These are phyloP conservation scores for Eustoma russellianum DNA, from an alignment of 257 asterid species.

Conservation along the genomic window DNA sequence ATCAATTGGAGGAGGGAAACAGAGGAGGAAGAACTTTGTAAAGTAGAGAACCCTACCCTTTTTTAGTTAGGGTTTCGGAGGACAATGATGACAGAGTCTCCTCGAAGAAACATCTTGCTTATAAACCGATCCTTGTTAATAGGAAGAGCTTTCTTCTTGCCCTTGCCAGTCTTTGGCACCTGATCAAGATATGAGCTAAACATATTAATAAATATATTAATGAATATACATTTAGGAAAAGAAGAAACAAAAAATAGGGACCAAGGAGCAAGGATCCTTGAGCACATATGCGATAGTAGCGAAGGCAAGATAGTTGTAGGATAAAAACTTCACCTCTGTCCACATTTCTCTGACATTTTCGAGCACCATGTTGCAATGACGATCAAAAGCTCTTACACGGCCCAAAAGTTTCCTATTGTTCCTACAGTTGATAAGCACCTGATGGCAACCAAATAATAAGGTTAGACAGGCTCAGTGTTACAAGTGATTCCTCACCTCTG, in stretches of 20 bases:
- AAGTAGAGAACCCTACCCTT: conserved; percentile 21
- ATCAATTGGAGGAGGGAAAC: too few relatives aligned
- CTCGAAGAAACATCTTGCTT: conserved; percentile 89
- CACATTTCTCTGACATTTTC: conserved; percentile 91
- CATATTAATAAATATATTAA: too few relatives aligned
- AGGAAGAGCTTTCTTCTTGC: conserved; percentile 85
- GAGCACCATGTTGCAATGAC: conserved; percentile 91
- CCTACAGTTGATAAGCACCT: conserved; percentile 47
- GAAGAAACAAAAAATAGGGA: too few relatives aligned
- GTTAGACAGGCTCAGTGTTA: neutral
- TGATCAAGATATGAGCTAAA: neutral
- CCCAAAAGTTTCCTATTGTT: conserved; percentile 73
- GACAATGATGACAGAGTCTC: conserved; percentile 88
- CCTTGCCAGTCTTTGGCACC: conserved; percentile 30
- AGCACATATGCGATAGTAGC: too few relatives aligned
- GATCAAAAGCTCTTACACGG: conserved; percentile 82
- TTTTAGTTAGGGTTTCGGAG: conserved; percentile 68
- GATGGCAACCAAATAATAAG: neutral
- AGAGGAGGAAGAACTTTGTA: too few relatives aligned
- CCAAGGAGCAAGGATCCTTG: too few relatives aligned
- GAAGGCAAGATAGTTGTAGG: neutral
- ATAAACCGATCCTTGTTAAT: conserved; percentile 80
- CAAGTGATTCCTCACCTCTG: neutral
- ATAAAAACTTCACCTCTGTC: conserved; percentile 60
- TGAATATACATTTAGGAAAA: too few relatives aligned